phyloP scores from a whole-genome alignment of 352 stramenopile species.

The Globisporangium barbulae region DNA sequence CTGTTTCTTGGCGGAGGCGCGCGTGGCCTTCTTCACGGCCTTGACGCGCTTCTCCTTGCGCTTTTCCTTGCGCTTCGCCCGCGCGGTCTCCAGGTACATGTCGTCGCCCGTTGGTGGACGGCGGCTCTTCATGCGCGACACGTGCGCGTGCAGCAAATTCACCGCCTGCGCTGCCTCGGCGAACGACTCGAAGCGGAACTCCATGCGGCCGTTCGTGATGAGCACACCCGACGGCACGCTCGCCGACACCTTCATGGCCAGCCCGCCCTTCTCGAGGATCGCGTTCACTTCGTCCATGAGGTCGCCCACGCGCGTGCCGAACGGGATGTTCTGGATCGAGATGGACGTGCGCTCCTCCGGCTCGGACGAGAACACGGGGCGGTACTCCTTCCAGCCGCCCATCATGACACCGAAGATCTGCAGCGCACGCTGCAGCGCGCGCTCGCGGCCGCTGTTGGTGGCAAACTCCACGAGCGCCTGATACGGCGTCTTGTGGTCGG shows the following conservation, averaged over 20 bases:
- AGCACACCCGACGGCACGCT: slow-evolving; percentile 44
- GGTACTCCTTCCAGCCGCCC: slow-evolving; percentile 77
- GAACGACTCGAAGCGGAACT: slow-evolving; percentile 72
- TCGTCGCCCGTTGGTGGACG: slow-evolving; percentile 44
- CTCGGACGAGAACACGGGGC: slow-evolving; percentile 65
- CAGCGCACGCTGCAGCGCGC: slow-evolving; percentile 67
- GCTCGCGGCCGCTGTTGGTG: slow-evolving; percentile 33
- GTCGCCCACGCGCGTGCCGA: slow-evolving; percentile 58
- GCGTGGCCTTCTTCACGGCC: slow-evolving; percentile 20
- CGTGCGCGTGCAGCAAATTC: slow-evolving; percentile 54
- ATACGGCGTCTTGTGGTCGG: slow-evolving; percentile 63
- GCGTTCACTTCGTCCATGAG: slow-evolving; percentile 60
- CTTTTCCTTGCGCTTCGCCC: slow-evolving; percentile 40
- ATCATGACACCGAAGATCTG: slow-evolving; percentile 90
- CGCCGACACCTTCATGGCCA: slow-evolving; percentile 49
- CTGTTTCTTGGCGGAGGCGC: slow-evolving; percentile 21
- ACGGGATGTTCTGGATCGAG: slow-evolving; percentile 76
- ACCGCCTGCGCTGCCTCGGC: slow-evolving; percentile 70
- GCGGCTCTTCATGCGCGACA: slow-evolving; percentile 51
- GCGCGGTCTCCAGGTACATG: slow-evolving; percentile 32
- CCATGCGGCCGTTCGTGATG: slow-evolving; percentile 67
- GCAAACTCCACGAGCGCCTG: slow-evolving; percentile 82
- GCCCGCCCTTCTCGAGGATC: slow-evolving; percentile 36
- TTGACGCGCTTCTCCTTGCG: slow-evolving; percentile 33
- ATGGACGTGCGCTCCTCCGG: slow-evolving; percentile 48